Base-by-base conservation (phyloP, 306 rosid species). In the Abrus pulchellus region DNA sequence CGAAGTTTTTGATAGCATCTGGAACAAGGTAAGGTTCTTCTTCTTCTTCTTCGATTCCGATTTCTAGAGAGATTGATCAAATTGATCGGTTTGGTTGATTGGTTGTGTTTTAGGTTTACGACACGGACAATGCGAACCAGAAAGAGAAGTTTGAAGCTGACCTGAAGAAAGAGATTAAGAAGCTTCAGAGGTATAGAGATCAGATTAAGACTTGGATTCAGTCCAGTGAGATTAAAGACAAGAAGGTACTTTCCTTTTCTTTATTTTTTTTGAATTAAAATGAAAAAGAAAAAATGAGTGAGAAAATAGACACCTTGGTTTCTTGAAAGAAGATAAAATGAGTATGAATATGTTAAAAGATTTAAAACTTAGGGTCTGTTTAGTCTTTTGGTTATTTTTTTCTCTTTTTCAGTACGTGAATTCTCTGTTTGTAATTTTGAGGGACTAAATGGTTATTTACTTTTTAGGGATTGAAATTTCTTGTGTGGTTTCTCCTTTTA, bases 131-230 rank as follows among this genome's bases (percentile, higher is more conserved):
- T 88, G 93, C 94, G 27, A 93, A 93, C 79, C 97, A 93, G 92
- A 93, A 90, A 86, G 97, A 93, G 85, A 93, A 93, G 82, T 93
- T 93, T 76, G 97, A 93, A 82, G 94, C 97, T 12, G 97, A 93
- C 88, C 85, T 93, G 84, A 93, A 93, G 89, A 93, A 93, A 84
- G 97, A 93, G 87, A 93, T 93, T 65, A 93, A 93, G 85, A 93
- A 93, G 88, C 94, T 93, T 3, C 97, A 93, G 88, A 84, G 97
- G 82, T 93, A 93, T 49, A 84, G 97, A 52, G 97, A 93, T 65
- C 97, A 93, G 83, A 93, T 93, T 77, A 93, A 90, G 85, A 93
- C 96, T 29, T 93, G 96, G 97, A 93, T 93, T 68, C 97, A 93
- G 87, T 93, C 97, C 62, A 90, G 97, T 80, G 97, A 93, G 86